phyloP scores from a whole-genome alignment of 2,329 filamentous ascomycete species.

The Conoideocrella luteorostrata region DNA sequence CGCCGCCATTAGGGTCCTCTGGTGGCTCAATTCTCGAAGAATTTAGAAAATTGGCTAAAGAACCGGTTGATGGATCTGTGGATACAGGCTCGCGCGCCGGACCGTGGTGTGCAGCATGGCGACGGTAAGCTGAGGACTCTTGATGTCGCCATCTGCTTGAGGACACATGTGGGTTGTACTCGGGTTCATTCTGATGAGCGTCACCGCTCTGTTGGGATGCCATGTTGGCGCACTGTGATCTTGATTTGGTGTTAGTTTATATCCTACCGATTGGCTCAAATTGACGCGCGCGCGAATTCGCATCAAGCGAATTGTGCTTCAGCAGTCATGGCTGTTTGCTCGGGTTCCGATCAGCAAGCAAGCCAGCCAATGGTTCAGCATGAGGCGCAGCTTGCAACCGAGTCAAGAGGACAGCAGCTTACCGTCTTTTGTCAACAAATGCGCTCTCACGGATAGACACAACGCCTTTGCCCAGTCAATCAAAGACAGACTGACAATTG shows the following conservation, averaged over 20 bases:
- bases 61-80: slow-evolving; percentile 35
- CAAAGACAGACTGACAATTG: too few relatives aligned
- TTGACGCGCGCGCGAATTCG: not conserved
- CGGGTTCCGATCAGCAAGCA: too few relatives aligned
- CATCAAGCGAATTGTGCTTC: not conserved
- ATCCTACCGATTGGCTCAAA: not conserved
- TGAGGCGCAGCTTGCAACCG: too few relatives aligned
- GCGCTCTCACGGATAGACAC: too few relatives aligned
- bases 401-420: too few relatives aligned
- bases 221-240: slow-evolving; percentile 3
- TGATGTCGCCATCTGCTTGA: slow-evolving; percentile 56
- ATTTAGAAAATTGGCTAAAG: slow-evolving; percentile 53
- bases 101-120: slow-evolving; percentile 33
- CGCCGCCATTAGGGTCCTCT: slow-evolving; percentile 22
- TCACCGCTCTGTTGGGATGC: slow-evolving; percentile 5
- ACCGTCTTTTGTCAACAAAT: not conserved
- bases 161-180: slow-evolving; percentile 49
- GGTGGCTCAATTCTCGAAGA: slow-evolving; percentile 41
- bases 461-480: too few relatives aligned
- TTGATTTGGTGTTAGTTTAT: not conserved
- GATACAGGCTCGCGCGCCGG: slow-evolving; percentile 25
- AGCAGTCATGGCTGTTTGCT: too few relatives aligned
- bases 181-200: slow-evolving; percentile 5
- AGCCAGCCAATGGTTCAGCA: too few relatives aligned
- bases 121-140: slow-evolving; percentile 51